Percentiles rank a stretch among this genome's conserved stretches.
Evolutionary conservation across 805 yeast genomes (phyloP).

Genomic region (Torulaspora maleeae): DNA sequence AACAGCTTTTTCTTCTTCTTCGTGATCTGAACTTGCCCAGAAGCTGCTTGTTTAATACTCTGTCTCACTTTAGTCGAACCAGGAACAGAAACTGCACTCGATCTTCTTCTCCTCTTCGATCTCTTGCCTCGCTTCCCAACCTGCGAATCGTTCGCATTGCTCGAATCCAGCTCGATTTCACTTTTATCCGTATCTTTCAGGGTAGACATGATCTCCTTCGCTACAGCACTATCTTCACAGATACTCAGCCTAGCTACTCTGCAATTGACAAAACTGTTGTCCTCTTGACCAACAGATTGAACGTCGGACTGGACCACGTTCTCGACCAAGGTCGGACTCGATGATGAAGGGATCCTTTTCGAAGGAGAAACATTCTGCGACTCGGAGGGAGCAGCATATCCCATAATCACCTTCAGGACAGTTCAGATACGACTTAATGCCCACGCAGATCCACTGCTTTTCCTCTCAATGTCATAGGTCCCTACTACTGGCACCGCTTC

Average conservation of each 20-base stretch:
- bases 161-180: conserved; percentile 9
- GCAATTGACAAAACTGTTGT: conserved; percentile 13
- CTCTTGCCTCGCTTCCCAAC: not conserved
- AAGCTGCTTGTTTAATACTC: conserved; percentile 8
- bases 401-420: conserved; percentile 1
- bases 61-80: conserved; percentile 11
- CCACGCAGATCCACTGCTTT: not conserved
- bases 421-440: not conserved
- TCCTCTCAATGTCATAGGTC: not conserved
- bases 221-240: conserved; percentile 16
- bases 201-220: conserved; percentile 13
- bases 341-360: not conserved
- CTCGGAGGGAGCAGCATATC: conserved; percentile 6
- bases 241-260: conserved; percentile 30
- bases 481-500: not conserved
- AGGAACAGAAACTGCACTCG: conserved; percentile 21
- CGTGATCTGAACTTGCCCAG: conserved; percentile 14
- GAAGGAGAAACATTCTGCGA: conserved; percentile 17
- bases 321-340: not conserved
- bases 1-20: conserved; percentile 34
- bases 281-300: not conserved
- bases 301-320: not conserved
- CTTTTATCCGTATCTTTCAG: conserved; percentile 3
- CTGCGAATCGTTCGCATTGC: conserved; percentile 3
- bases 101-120: conserved; percentile 27